Base-by-base conservation (phyloP, 805 yeast species). In the Wickerhamiella shivajii region DNA sequence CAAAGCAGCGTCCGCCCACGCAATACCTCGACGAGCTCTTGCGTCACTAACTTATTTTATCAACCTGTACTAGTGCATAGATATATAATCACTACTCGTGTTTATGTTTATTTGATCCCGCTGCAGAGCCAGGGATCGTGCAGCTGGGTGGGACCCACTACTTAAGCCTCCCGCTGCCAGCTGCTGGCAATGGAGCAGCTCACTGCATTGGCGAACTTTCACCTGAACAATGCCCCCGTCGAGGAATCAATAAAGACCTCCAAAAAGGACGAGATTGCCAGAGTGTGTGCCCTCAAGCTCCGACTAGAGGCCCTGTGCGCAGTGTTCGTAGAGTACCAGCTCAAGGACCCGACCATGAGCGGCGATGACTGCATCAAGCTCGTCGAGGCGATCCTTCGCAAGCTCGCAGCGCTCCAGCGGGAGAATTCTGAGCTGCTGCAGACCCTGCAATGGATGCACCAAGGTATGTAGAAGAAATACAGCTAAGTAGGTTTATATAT, bases 1-100 rank as follows among this genome's bases (percentile, higher is more conserved):
- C 35, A n/a, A 39, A 8, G 12, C 44, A 39, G 36, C 44, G 61
- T 4, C 57, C 59, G 12, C 61, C 63, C 7, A 52, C 56, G 29
- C 52, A 55, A 6, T 57, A 49, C 33, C 45, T 57, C 25, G 60
- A 57, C 34, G 59, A 55, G 27, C 44, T 57, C 24, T 41, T 57
- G n/a, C 50, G 44, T 8, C 31, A n/a, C 11, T n/a, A 8, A 6
- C 9, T 24, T 24, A 20, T 7, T 7, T 8, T 11, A 20, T 20
- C 22, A 8, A 20, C 11, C 10, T 8, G 10, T 20, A 11, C 7
- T 11, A 8, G 22, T 20, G 22, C n/a, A n/a, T n/a, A n/a, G n/a
- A n/a, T n/a, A n/a, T n/a, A n/a, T n/a, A n/a, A n/a, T n/a, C n/a
- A n/a, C n/a, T n/a, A n/a, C n/a, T n/a, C n/a, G n/a, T n/a, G n/a